Conservation (phyloP, 768 basidiomycete genomes). For the Multifurca ochricompacta region DNA sequence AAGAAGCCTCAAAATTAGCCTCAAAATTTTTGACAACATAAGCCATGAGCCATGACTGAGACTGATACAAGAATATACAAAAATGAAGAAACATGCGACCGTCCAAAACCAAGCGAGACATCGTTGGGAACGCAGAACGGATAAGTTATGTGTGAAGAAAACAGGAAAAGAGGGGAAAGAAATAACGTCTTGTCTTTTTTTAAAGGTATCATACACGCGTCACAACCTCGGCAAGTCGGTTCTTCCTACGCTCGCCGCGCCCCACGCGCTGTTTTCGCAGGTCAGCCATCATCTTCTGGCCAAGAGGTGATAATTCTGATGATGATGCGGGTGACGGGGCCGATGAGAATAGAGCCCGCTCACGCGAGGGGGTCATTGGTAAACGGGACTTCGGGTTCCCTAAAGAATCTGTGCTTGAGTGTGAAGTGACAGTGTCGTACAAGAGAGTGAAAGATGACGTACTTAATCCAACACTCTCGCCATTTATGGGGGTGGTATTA, state of each 20-base stretch:
- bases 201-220: not conserved
- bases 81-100: not conserved
- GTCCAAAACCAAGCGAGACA: not conserved
- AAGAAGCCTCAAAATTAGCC: too few species aligned
- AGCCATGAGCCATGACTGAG: not conserved
- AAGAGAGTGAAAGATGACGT: not conserved
- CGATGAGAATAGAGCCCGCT: conserved; percentile 33
- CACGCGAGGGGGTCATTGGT: conserved; percentile 38
- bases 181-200: not conserved
- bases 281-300: conserved; percentile 59
- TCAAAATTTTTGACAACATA: too few species aligned
- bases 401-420: not conserved
- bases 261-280: conserved; percentile 36
- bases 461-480: not conserved
- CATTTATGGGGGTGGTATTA: not conserved
- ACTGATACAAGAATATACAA: not conserved
- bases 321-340: conserved; percentile 60
- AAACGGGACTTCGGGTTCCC: conserved; percentile 17
- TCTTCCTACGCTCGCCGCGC: conserved; percentile 13
- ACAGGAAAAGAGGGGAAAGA: not conserved
- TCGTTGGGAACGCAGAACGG: conserved; percentile 1
- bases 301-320: conserved; percentile 64
- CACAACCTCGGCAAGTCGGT: conserved; percentile 1
- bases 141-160: conserved; percentile 15
- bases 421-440: not conserved